Evolutionary conservation across 73 alveolate species (phyloP).

Genomic region (Blepharisma japonicum): DNA sequence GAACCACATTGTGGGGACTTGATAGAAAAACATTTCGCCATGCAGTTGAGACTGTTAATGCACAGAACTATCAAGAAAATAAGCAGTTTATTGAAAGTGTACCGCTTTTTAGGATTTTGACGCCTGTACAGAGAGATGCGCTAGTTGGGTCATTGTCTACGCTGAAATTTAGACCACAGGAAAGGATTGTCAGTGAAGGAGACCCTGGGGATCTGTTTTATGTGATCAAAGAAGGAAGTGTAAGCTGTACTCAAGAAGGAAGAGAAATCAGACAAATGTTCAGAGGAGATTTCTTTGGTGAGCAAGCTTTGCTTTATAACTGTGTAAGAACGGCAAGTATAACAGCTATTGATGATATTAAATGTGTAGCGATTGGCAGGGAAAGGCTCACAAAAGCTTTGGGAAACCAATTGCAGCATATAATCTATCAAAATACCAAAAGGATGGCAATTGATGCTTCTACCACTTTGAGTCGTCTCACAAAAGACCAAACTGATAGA

Average conservation of each 20-base stretch:
- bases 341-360: conserved; percentile 33
- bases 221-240: conserved; percentile 62
- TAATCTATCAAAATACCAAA: background rate
- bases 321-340: conserved; percentile 47
- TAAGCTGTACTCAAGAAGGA: conserved; percentile 53
- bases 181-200: conserved; percentile 67
- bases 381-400: background rate
- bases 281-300: conserved; percentile 52
- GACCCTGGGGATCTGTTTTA: conserved; percentile 72
- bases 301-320: conserved; percentile 37
- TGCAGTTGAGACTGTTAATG: conserved; percentile 36
- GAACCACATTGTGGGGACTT: conserved; percentile 76
- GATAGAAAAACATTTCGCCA: conserved; percentile 84
- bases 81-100: conserved; percentile 38
- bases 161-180: conserved; percentile 33
- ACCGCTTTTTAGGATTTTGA: conserved; percentile 20
- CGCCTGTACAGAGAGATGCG: background rate
- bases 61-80: conserved; percentile 36
- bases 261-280: conserved; percentile 50
- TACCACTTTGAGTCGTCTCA: background rate
- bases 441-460: conserved; percentile 12
- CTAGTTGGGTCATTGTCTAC: background rate
- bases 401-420: background rate
- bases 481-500: background rate
- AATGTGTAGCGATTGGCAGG: background rate